These are phyloP conservation scores for Flaveria brownii DNA, from an alignment of 129 eudicot genomes.

Conservation along the genomic window DNA sequence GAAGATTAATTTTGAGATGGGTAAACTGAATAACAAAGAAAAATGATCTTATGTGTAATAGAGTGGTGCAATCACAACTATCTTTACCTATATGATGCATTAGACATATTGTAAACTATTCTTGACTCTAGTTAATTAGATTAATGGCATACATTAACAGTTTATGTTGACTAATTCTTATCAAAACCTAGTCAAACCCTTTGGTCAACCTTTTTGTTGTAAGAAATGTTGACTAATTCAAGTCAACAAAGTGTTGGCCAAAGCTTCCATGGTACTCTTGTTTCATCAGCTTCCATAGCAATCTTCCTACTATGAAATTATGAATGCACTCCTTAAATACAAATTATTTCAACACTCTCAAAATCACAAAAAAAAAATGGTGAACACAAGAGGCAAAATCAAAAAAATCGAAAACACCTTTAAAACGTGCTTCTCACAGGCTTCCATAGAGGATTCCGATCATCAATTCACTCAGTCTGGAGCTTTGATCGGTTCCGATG, in stretches of 20 bases:
- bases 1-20: no score
- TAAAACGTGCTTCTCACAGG: not conserved
- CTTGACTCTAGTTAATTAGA: no score
- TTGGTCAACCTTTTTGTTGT: not conserved
- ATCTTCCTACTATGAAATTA: not conserved
- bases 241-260: conserved; percentile 1
- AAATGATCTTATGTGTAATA: no score
- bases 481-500: not conserved
- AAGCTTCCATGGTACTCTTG: conserved; percentile 3
- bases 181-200: not conserved
- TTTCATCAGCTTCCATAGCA: conserved; percentile 5
- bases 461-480: not conserved
- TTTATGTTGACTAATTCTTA: not conserved
- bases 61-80: no score
- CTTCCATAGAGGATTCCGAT: not conserved
- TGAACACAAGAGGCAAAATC: conserved; percentile 6
- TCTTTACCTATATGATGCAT: no score
- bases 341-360: not conserved
- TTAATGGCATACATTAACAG: no score
- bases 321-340: not conserved
- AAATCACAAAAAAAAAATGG: conserved; percentile 4
- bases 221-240: conserved; percentile 8
- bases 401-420: not conserved
- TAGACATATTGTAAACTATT: no score
- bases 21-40: no score